A percentile compares a stretch with the other conserved stretches of the same genome.
These are phyloP conservation scores for Acer saccharum DNA, from an alignment of 345 rosid genomes.

Conservation along the genomic window DNA sequence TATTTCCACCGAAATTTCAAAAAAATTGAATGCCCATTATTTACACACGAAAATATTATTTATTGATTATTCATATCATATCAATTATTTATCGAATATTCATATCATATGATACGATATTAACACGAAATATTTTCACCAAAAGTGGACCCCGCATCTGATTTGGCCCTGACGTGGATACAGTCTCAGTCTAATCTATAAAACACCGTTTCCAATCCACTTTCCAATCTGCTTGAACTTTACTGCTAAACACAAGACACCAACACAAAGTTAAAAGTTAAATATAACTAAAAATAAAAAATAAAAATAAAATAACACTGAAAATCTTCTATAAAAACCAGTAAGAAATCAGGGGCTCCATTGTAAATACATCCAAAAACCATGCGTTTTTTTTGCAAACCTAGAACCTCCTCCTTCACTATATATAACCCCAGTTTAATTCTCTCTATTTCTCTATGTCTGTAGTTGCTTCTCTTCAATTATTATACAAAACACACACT, in stretches of 20 bases:
- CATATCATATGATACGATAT: too few species aligned
- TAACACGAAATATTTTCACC: neutral
- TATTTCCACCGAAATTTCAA: too few species aligned
- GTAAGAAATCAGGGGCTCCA: neutral
- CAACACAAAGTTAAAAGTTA: neutral
- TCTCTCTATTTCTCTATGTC: neutral
- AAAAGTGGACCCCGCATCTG: constrained; percentile 17
- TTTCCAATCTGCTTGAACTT: neutral
- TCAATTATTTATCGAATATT: too few species aligned
- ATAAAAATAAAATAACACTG: neutral
- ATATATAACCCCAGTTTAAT: constrained; percentile 12
- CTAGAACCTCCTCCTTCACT: constrained; percentile 8
- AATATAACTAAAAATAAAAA: neutral
- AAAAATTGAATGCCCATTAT: too few species aligned
- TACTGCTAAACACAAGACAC: neutral
- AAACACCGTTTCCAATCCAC: neutral
- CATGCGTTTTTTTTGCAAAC: neutral
- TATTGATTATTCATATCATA: neutral
- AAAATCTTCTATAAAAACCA: neutral
- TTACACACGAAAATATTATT: too few species aligned
- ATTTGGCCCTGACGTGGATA: constrained; percentile 23
- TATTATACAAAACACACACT: neutral
- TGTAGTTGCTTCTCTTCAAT: constrained; percentile 8
- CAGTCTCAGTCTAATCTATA: neutral
- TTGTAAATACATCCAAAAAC: constrained; percentile 6